phyloP scores from a whole-genome alignment of 164 flowering plant genomes.

The Kingdonia uniflora region DNA sequence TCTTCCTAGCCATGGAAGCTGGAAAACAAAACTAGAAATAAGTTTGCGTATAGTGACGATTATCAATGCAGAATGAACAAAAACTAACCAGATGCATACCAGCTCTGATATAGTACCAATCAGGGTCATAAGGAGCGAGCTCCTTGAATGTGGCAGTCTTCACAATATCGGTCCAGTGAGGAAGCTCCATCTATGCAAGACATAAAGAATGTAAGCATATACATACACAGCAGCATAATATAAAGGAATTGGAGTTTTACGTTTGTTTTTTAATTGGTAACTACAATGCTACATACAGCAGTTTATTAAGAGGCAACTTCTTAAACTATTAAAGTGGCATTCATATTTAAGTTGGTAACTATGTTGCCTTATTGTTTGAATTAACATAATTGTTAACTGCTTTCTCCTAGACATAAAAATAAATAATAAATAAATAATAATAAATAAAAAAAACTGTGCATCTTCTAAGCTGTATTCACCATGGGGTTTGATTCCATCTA shows the following conservation, averaged over 20 bases:
- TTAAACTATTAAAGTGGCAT: too few relatives aligned
- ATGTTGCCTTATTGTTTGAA: neutral
- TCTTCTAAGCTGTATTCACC: too few relatives aligned
- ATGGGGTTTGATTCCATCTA: too few relatives aligned
- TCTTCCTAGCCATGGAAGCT: slow-evolving; percentile 75
- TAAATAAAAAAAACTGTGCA: too few relatives aligned
- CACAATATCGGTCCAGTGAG: slow-evolving; percentile 83
- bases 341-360: too few relatives aligned
- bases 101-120: slow-evolving; percentile 86
- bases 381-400: neutral
- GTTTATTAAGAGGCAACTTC: too few relatives aligned
- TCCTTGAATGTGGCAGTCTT: slow-evolving; percentile 76
- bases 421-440: too few relatives aligned
- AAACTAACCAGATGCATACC: too few relatives aligned
- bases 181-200: slow-evolving; percentile 61
- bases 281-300: neutral
- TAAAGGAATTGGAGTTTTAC: neutral
- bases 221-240: neutral
- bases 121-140: slow-evolving; percentile 88
- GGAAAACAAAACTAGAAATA: slow-evolving; percentile 5
- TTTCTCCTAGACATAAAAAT: too few relatives aligned
- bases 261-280: neutral
- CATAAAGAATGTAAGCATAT: neutral
- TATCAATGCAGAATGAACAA: neutral
- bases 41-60: neutral